Evolutionary conservation across 345 rosid genomes (phyloP).

Genomic region (Salix caprea): DNA sequence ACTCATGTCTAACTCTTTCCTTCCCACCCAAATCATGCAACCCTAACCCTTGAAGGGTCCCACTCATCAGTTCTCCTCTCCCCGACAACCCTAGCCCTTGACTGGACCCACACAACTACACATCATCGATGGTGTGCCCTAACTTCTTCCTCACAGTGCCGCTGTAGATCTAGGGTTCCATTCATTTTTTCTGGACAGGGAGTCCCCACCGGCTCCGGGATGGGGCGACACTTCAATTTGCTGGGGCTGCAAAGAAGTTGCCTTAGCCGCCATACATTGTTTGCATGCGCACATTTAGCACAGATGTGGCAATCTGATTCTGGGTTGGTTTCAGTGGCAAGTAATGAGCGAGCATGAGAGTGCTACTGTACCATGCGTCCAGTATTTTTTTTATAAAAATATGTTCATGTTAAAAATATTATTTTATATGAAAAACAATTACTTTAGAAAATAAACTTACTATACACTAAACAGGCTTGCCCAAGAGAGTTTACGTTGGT

Average conservation of each 20-base stretch:
- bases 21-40: slow-evolving; percentile 27
- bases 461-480: no score
- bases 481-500: no score
- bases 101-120: slow-evolving; percentile 42
- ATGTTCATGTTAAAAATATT: not conserved
- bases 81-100: slow-evolving; percentile 45
- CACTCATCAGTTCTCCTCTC: slow-evolving; percentile 29
- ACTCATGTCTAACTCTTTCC: not conserved
- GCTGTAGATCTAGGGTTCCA: slow-evolving; percentile 19
- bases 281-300: slow-evolving; percentile 49
- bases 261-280: slow-evolving; percentile 58
- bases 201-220: slow-evolving; percentile 39
- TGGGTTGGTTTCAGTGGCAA: not conserved
- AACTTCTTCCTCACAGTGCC: slow-evolving; percentile 39
- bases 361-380: slow-evolving; percentile 91
- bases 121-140: slow-evolving; percentile 51
- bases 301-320: slow-evolving; percentile 30
- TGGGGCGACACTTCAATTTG: slow-evolving; percentile 30
- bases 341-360: slow-evolving; percentile 34
- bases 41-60: slow-evolving; percentile 32
- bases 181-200: slow-evolving; percentile 22
- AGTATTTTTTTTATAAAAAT: slow-evolving; percentile 5
- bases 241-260: slow-evolving; percentile 24
- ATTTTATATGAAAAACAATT: no score
- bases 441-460: no score